Base-by-base conservation (phyloP, 176 grass and related monocot genomes). In the bread wheat (Triticum aestivum) region DNA sequence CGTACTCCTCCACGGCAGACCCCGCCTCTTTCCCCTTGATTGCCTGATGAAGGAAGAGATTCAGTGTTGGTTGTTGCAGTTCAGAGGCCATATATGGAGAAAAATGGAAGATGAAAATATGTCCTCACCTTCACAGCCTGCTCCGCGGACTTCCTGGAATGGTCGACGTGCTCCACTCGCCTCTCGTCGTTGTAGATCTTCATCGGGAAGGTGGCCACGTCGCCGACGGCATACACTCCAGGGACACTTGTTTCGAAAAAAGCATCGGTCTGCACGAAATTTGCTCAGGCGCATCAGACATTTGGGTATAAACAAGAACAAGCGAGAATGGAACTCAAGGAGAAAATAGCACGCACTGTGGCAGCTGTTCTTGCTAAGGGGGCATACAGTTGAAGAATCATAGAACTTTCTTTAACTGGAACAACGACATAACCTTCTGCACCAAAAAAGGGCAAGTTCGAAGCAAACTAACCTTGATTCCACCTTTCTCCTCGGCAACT, bases 131-230 rank as follows among this genome's bases (percentile, higher is more conserved):
- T 98, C 75, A 95, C 91, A 11, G 96, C 89, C 63, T 98, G 96
- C 88, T 98, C 93, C 15, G 91, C 96, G 3, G 96, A 98, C 88
- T 95, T 98, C 66, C 96, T 94, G 59, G 93, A 14, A 82, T 98
- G 93, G 47, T 95, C 93, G 5, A 98, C 96, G 65, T 98, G 96
- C 88, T 98, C 96, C 61, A 98, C 96, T 92, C 96, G 87, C 84
- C 93, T 84, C 64, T 89, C 21, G 4, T 95, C 93, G 12, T 90
- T 75, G 82, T 98, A 98, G 80, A 98, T 88, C 86, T 98, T 98
- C 89, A 98, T 27, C 39, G 96, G 96, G 87, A 95, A 95, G 34
- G 96, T 94, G 11, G 96, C 96, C 45, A 98, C 96, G 84, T 98
- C 96, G 24, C 91, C 96, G 3, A 98, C 81, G 24, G 96, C 96